phyloP scores from a whole-genome alignment of 140 eudicot genomes.

The Stevia rebaudiana region DNA sequence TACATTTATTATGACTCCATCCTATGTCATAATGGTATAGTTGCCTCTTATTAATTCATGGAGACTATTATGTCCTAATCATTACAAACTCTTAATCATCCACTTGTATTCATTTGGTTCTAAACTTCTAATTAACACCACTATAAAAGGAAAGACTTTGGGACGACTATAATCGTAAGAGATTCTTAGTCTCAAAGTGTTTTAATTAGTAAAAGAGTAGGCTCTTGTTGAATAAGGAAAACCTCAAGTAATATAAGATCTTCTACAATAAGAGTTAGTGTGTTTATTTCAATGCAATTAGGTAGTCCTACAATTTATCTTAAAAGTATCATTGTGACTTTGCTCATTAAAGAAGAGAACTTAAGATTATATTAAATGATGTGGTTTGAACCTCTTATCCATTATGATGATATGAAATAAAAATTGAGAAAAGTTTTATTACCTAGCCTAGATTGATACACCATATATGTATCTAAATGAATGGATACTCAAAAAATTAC shows the following conservation, averaged over 20 bases:
- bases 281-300: not conserved
- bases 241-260: not conserved
- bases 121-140: not conserved
- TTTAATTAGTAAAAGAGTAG: not conserved
- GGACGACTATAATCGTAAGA: not conserved
- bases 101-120: not conserved
- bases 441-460: not conserved
- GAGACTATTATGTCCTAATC: not conserved
- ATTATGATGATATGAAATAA: constrained; percentile 1
- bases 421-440: not conserved
- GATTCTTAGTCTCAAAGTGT: not conserved
- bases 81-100: not conserved
- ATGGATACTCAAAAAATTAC: not conserved
- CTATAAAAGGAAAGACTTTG: not conserved
- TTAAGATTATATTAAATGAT: not conserved
- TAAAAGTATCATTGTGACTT: not conserved
- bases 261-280: not conserved
- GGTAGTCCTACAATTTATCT: not conserved
- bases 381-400: constrained; percentile 1
- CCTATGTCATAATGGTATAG: not conserved
- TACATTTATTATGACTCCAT: not conserved
- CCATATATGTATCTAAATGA: not conserved
- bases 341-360: not conserved
- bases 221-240: not conserved
- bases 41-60: not conserved